Evolutionary conservation across 129 eudicot genomes (phyloP).

Genomic region (Escallonia herrerae): DNA sequence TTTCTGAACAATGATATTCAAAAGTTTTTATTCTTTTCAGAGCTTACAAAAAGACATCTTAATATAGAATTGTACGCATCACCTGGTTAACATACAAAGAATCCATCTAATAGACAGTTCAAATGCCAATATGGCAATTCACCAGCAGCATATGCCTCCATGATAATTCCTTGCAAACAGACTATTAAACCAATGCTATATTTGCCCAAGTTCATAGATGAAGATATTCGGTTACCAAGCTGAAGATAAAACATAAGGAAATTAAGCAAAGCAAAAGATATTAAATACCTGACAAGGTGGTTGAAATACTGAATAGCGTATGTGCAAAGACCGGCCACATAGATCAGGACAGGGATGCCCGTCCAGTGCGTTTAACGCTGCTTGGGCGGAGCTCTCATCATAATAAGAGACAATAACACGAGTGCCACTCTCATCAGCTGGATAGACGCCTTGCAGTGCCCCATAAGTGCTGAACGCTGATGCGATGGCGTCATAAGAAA

Average conservation of each 20-base stretch:
- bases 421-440: slow-evolving; percentile 82
- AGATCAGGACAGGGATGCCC: slow-evolving; percentile 57
- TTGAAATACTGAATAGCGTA: slow-evolving; percentile 64
- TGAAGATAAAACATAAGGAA: background rate
- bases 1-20: too few relatives aligned
- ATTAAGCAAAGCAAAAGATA: background rate
- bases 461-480: slow-evolving; percentile 59
- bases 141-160: too few relatives aligned
- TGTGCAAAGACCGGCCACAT: slow-evolving; percentile 74
- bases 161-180: too few relatives aligned
- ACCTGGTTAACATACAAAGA: too few relatives aligned
- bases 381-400: slow-evolving; percentile 45
- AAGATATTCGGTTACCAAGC: too few relatives aligned
- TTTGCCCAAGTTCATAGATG: too few relatives aligned
- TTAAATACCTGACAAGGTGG: slow-evolving; percentile 46
- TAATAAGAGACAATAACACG: slow-evolving; percentile 77
- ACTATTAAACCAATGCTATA: too few relatives aligned
- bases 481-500: slow-evolving; percentile 44
- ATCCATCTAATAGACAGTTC: too few relatives aligned
- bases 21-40: too few relatives aligned
- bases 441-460: slow-evolving; percentile 60
- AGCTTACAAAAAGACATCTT: too few relatives aligned
- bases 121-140: too few relatives aligned
- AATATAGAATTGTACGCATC: too few relatives aligned
- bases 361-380: slow-evolving; percentile 60